Evolutionary conservation across 163 green algal genomes (phyloP).

Genomic region (Scenedesmus sp.): DNA sequence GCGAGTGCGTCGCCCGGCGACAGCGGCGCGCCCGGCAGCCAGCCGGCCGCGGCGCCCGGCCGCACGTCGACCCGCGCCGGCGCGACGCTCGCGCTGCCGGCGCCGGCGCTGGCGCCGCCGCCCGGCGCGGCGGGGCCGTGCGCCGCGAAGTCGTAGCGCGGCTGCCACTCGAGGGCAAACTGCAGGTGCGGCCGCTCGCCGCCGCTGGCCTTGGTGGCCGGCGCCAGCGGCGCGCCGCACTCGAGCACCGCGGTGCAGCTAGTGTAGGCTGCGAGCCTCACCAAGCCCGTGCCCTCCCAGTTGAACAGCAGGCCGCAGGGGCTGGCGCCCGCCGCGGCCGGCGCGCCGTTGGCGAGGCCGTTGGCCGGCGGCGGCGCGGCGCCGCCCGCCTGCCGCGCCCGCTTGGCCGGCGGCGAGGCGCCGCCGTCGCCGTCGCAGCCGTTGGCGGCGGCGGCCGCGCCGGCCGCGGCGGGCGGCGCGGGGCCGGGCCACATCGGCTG

Average conservation of each 20-base stretch:
- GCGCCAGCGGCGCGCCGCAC: conserved; percentile 16
- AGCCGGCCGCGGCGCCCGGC: background rate
- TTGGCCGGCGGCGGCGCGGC: background rate
- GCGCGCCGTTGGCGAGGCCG: background rate
- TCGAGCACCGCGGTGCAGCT: conserved; percentile 1
- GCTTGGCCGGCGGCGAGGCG: background rate
- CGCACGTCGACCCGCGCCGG: conserved; percentile 6
- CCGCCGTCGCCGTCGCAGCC: background rate
- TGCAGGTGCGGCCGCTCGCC: conserved; percentile 11
- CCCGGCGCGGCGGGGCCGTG: background rate
- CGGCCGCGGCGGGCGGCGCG: background rate
- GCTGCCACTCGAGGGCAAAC: conserved; percentile 30
- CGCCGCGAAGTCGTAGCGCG: conserved; percentile 16
- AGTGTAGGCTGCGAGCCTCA: conserved; percentile 15
- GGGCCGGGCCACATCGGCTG: background rate
- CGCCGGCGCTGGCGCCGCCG: background rate
- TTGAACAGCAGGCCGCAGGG: conserved; percentile 28
- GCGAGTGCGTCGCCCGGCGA: conserved; percentile 3
- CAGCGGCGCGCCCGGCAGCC: background rate
- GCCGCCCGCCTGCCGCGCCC: background rate
- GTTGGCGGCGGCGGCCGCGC: background rate
- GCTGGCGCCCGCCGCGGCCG: background rate
- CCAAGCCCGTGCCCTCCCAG: conserved; percentile 31
- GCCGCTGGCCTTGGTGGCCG: background rate
- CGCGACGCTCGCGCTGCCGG: conserved; percentile 24